Percentiles rank a stretch among this genome's conserved stretches.
Conservation (phyloP, 208 protist genomes). For the Trypanosoma avium region DNA sequence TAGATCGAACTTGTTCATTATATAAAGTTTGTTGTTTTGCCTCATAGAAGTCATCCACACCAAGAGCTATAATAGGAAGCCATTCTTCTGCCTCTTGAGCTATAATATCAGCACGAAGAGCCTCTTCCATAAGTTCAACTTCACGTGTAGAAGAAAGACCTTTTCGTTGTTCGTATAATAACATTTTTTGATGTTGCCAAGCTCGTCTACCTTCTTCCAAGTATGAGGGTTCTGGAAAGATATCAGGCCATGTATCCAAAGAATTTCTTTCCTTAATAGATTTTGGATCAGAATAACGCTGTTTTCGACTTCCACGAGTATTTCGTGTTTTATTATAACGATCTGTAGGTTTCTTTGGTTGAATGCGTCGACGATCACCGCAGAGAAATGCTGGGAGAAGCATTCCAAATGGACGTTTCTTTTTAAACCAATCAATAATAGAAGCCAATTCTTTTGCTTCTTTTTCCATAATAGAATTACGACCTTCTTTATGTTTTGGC, state of each 20-base stretch:
- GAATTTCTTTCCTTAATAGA: no score
- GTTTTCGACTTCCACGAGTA: no score
- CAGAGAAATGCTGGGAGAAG: constrained; percentile 31
- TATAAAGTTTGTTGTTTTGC: constrained; percentile 19
- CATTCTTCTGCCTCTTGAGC: constrained; percentile 38
- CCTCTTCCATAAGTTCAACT: constrained; percentile 25
- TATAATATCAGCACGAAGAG: constrained; percentile 37
- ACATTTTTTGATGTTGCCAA: constrained; percentile 31
- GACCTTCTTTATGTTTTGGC: constrained; percentile 33
- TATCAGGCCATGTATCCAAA: constrained; percentile 6
- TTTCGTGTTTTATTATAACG: not conserved
- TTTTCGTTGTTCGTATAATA: constrained; percentile 25
- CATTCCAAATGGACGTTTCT: constrained; percentile 52
- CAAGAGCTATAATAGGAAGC: constrained; percentile 33
- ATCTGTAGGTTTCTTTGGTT: not conserved
- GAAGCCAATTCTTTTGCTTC: constrained; percentile 33
- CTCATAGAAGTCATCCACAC: constrained; percentile 39
- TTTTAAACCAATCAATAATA: constrained; percentile 51
- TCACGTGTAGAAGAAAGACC: constrained; percentile 19
- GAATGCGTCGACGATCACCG: constrained; percentile 35
- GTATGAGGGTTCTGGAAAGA: constrained; percentile 21
- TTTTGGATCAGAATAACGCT: no score
- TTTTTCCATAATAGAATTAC: constrained; percentile 33
- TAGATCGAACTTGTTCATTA: constrained; percentile 14
- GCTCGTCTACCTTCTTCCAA: constrained; percentile 37